Conservation (phyloP, 257 asterid genomes). For the Solanum tarijense region DNA sequence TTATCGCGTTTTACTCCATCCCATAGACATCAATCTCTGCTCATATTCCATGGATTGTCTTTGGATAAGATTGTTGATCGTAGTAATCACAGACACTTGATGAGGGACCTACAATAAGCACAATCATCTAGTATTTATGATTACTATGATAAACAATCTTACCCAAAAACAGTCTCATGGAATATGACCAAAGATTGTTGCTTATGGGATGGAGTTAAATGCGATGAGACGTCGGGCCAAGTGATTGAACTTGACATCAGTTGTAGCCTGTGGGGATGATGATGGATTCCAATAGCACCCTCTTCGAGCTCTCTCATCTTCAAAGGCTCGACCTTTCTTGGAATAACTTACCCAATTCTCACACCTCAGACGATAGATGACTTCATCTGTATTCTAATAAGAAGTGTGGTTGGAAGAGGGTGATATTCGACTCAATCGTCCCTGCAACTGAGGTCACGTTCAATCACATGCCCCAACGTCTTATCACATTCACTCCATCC, state of each 20-base stretch:
- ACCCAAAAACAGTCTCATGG: constrained; percentile 4
- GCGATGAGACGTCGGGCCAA: constrained; percentile 1
- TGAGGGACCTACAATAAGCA: not conserved
- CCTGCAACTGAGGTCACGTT: constrained; percentile 14
- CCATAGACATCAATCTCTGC: constrained; percentile 6
- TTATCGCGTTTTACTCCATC: constrained; percentile 2
- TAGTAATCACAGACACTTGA: not conserved
- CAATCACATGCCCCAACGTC: constrained; percentile 6
- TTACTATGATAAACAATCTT: not conserved
- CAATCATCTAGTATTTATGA: not conserved
- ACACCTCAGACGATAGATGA: not conserved
- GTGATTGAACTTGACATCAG: constrained; percentile 16
- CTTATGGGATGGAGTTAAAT: constrained; percentile 14
- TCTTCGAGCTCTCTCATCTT: constrained; percentile 1
- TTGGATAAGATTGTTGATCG: not conserved
- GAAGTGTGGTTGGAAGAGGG: not conserved
- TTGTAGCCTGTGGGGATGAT: constrained; percentile 4
- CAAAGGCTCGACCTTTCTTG: constrained; percentile 6
- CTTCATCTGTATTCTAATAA: not conserved
- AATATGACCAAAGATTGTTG: constrained; percentile 3
- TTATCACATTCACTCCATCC: constrained; percentile 12
- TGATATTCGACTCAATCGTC: not conserved
- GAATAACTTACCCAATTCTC: constrained; percentile 12
- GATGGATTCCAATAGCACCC: constrained; percentile 2
- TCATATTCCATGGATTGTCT: constrained; percentile 3